A percentile compares a stretch with the other conserved stretches of the same genome.
These are phyloP conservation scores for Amauroascus niger DNA, from an alignment of 2,329 filamentous ascomycete genomes.

Conservation along the genomic window DNA sequence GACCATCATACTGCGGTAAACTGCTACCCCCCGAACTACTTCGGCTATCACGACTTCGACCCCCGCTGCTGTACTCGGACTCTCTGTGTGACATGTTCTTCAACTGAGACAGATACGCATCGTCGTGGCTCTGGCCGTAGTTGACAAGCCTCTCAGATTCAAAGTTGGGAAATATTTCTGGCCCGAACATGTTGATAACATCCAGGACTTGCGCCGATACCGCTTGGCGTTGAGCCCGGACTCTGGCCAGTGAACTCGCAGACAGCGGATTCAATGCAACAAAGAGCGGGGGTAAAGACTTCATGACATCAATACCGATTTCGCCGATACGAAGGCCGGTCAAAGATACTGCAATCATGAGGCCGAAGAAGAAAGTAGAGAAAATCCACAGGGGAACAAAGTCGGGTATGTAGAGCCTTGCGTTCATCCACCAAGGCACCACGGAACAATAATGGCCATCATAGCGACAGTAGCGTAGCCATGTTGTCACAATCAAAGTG, in stretches of 20 bases:
- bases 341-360: constrained; percentile 72
- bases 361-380: constrained; percentile 57
- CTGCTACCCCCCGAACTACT: constrained; percentile 3
- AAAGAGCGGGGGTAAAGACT: constrained; percentile 69
- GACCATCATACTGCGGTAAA: background rate
- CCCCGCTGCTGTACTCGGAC: constrained; percentile 2
- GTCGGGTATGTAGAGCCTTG: constrained; percentile 47
- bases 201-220: constrained; percentile 66
- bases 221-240: constrained; percentile 56
- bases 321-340: constrained; percentile 78
- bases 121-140: constrained; percentile 23
- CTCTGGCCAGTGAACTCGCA: constrained; percentile 62
- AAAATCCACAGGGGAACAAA: constrained; percentile 63
- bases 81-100: constrained; percentile 13
- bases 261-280: constrained; percentile 67
- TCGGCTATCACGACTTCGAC: constrained; percentile 9
- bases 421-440: constrained; percentile 14
- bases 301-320: constrained; percentile 83
- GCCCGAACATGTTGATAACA: constrained; percentile 75
- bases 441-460: constrained; percentile 43
- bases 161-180: constrained; percentile 81
- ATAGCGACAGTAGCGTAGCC: constrained; percentile 61
- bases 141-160: constrained; percentile 51
- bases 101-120: constrained; percentile 17
- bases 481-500: constrained; percentile 55